Base-by-base conservation (phyloP, 148 eudicot genomes). In the Persicaria maculosa region DNA sequence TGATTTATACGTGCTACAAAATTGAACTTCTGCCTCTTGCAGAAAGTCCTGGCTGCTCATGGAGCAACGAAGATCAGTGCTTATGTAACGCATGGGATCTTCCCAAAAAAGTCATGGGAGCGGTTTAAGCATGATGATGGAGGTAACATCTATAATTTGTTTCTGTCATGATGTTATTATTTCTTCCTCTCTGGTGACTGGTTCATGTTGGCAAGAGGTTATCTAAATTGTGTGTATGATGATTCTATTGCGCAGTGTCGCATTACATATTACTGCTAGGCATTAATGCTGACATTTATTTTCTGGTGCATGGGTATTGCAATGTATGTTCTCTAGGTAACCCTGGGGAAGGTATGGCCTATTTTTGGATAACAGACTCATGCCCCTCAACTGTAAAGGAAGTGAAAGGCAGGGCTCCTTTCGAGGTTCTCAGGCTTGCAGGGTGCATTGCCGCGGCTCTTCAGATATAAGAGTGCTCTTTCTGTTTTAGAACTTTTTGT, bases 361-460 rank as follows among this genome's bases (percentile, higher is more conserved):
- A 92, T 87, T 95, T 95, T 46, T 95, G 99, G 99, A 95, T 95
- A 57, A 95, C 99, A 22, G 99, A 95, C 73, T 95, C 99, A 4
- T 95, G 99, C 72, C 94, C 99, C 9, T 70, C 74, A 76, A 92
- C 96, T 0, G 97, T 92, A 77, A 83, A 84, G 76, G 90, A 87
- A 47, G 97, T 95, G 84, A 86, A 86, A 84, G 77, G 86, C 83
- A 87, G 79, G 78, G 82, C 80, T 17, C 99, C 97, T 11, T 95
- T 95, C 71, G 92, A 95, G 78, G 90, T 95, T 77, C 90, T 95
- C 70, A 95, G 97, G 75, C 91, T 92, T 72, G 89, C 96, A 22
- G 88, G 84, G 67, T 82, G 87, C 16, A 95, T 95, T 77, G 97
- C 97, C 72, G 83, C 92, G 61, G 82, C 93, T 46, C 96, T 94